Base-by-base conservation (phyloP, 1,139 yeast species). In the Hyphopichia burtonii region DNA sequence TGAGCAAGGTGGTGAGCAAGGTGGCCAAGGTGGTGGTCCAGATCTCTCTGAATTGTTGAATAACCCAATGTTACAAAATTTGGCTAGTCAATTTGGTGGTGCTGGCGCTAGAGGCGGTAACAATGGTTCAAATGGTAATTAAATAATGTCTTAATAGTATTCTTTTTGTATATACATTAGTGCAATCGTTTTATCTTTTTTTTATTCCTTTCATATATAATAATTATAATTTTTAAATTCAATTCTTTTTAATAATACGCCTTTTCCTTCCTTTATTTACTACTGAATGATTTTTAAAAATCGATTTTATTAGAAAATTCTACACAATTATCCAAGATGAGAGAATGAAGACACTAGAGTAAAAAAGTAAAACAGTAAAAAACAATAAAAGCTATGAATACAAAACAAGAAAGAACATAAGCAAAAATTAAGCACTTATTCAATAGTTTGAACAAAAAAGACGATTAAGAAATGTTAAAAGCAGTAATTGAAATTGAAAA, bases 21-120 rank as follows among this genome's bases (percentile, higher is more conserved):
- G 8, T 20, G 8, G 23, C 8, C 23, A 43, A 39, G 50, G 51
- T 25, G 47, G 34, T 19, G 66, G 66, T 41, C 63, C 93, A 40
- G 82, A 77, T 55, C 63, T 89, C 63, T 71, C 79, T 33, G 86
- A 82, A 42, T 57, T 89, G 56, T 81, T 88, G 89, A 85, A 80
- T 65, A 86, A 89, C 63, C 96, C 96, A 40, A 81, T 82, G 70
- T 65, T 88, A 38, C 80, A 76, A 58, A 79, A 85, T 53, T 68
- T 86, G 78, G 90, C 86, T 37, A 74, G 65, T 47, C 79, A 78
- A 55, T 66, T 77, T 52, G 66, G 75, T 72, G 82, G 83, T 38
- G 76, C 76, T 41, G 41, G 42, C 28, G 41, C 40, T 19, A 50
- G 50, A 16, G 20, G 20, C 15, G 23, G 31, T 19, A 46, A 44